phyloP scores from a whole-genome alignment of 805 yeast genomes.

The Hanseniaspora hatyaiensis region DNA sequence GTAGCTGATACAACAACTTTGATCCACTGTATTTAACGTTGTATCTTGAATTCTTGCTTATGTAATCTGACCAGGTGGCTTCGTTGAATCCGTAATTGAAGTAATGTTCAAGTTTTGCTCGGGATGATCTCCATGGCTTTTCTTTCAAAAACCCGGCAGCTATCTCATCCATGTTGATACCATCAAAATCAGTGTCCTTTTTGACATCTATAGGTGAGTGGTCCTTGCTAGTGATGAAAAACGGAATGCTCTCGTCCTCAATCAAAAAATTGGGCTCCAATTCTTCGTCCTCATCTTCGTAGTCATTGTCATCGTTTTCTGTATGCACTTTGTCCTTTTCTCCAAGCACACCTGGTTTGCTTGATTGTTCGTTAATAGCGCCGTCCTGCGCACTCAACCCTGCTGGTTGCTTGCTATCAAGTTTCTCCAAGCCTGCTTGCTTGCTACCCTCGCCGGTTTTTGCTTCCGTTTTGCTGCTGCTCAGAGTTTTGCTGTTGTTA shows the following conservation, averaged over 20 bases:
- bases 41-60: slow-evolving; percentile 72
- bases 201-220: slow-evolving; percentile 27
- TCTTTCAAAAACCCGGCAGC: slow-evolving; percentile 73
- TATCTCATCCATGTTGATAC: slow-evolving; percentile 69
- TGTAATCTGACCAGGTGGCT: slow-evolving; percentile 87
- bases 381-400: background rate
- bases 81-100: slow-evolving; percentile 96
- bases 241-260: slow-evolving; percentile 14
- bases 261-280: slow-evolving; percentile 6
- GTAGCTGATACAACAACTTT: slow-evolving; percentile 51
- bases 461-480: background rate
- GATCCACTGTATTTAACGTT: slow-evolving; percentile 75
- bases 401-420: background rate
- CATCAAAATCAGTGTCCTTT: slow-evolving; percentile 41
- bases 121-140: slow-evolving; percentile 98
- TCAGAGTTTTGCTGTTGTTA: slow-evolving; percentile 9
- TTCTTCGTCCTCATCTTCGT: slow-evolving; percentile 11
- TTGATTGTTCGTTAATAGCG: background rate
- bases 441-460: too few relatives aligned
- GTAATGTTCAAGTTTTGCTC: slow-evolving; percentile 87
- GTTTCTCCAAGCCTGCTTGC: background rate
- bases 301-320: background rate
- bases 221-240: slow-evolving; percentile 7
- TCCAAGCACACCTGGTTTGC: background rate
- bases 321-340: background rate